Evolutionary conservation across 1,284 basidiomycete species (phyloP).

Genomic region (Coriolopsis trogii): DNA sequence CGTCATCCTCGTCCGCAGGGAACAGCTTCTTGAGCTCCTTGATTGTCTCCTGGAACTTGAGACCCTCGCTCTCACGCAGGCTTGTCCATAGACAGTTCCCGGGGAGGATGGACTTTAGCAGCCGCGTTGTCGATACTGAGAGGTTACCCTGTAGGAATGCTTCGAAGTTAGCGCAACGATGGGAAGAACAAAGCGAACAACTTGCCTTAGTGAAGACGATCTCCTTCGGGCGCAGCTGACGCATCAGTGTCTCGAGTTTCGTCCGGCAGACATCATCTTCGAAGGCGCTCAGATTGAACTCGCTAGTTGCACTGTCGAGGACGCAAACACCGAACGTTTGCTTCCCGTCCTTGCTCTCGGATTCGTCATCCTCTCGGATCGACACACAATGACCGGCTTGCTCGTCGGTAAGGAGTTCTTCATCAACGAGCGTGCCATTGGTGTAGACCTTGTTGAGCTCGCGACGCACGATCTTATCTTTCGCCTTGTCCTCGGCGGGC

Average conservation of each 20-base stretch:
- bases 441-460: slow-evolving; percentile 97
- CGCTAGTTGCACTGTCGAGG: slow-evolving; percentile 95
- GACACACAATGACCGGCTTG: slow-evolving; percentile 95
- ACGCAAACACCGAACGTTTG: slow-evolving; percentile 89
- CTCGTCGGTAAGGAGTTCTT: slow-evolving; percentile 87
- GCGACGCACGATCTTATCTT: slow-evolving; percentile 82
- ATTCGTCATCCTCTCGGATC: slow-evolving; percentile 69
- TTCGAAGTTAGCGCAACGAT: neutral
- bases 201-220: slow-evolving; percentile 88
- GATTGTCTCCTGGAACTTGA: slow-evolving; percentile 73
- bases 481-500: slow-evolving; percentile 48
- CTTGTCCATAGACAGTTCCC: slow-evolving; percentile 86
- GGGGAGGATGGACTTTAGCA: slow-evolving; percentile 81
- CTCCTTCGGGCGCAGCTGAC: slow-evolving; percentile 94
- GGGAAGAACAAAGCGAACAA: neutral
- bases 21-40: slow-evolving; percentile 75
- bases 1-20: slow-evolving; percentile 45
- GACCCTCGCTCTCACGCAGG: slow-evolving; percentile 82
- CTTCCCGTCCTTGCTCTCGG: slow-evolving; percentile 44
- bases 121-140: slow-evolving; percentile 77
- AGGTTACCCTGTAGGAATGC: slow-evolving; percentile 69
- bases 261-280: slow-evolving; percentile 94
- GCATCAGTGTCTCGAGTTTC: slow-evolving; percentile 90
- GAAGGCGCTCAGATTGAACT: slow-evolving; percentile 92
- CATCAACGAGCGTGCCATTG: slow-evolving; percentile 95